Evolutionary conservation across 192 early-diverging fungal genomes (phyloP).

Genomic region (Gonapodya prolifera): DNA sequence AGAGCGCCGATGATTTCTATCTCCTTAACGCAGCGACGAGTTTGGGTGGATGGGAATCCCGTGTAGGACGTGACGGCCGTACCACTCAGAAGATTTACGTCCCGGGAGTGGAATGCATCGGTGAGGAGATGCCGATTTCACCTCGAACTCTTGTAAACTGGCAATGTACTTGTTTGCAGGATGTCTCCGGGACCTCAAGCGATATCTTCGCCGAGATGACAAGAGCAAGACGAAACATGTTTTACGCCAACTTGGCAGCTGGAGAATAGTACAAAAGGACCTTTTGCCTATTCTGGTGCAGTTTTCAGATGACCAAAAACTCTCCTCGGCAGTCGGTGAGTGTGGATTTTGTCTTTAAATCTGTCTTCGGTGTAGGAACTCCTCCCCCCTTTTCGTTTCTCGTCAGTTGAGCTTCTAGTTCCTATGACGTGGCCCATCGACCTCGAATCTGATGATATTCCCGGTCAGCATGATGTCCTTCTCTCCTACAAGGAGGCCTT

Average conservation of each 20-base stretch:
- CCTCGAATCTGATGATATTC: constrained; percentile 21
- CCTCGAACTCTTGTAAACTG: neutral
- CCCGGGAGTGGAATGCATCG: neutral
- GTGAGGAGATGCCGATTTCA: neutral
- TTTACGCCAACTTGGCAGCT: constrained; percentile 55
- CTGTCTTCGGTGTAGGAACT: no score
- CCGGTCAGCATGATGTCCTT: constrained; percentile 29
- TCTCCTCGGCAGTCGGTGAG: neutral
- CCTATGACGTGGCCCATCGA: constrained; percentile 80
- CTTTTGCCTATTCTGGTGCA: constrained; percentile 55
- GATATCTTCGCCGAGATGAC: constrained; percentile 66
- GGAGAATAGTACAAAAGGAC: constrained; percentile 62
- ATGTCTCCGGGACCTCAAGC: constrained; percentile 79
- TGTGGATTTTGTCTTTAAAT: neutral
- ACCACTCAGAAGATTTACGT: neutral
- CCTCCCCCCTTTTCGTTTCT: no score
- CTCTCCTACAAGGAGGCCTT: constrained; percentile 66
- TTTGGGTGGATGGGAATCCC: neutral
- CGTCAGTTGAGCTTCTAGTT: constrained; percentile 68
- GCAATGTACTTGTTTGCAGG: constrained; percentile 22
- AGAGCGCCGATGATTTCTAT: no score
- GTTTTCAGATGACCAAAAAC: neutral
- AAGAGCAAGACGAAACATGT: constrained; percentile 41
- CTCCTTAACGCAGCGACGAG: no score
- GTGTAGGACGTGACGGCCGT: neutral